Evolutionary conservation across 2,329 filamentous ascomycete genomes (phyloP), one percentile per base, ranked within the genome.

Genomic region (Talaromyces sp.): DNA sequence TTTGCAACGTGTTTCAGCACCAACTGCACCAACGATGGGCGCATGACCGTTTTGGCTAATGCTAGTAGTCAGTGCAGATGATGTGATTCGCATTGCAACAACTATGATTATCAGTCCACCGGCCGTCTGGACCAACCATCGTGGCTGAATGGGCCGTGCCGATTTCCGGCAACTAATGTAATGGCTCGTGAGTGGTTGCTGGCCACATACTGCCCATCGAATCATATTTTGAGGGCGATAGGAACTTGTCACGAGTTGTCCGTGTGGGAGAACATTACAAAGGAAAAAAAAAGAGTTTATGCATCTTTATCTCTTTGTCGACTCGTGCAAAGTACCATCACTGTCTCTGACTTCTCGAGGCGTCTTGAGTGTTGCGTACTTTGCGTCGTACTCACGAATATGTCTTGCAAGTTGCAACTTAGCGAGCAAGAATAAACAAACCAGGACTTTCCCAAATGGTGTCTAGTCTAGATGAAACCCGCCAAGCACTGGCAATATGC

Each of bases 1-100:
- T 18, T 50, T 50, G 25, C 25, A 50, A 50, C 46, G 46, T 50
- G 46, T 31, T 48, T n/a, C 5, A 23, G 40, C n/a, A 18, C 14
- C 25, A n/a, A 12, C 8, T n/a, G 25, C 46, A 50, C 55, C 37
- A 40, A 16, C 21, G 39, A 58, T 58, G 56, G 40, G 56, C 56
- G 56, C 56, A 46, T 58, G 56, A 58, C 56, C 42, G 56, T 58
- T 58, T 28, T 18, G 28, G 3, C 55, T 23, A 33, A 35, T 12
- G 12, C 33, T n/a, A n/a, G n/a, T 46, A 14, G 4, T 23, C 3
- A 35, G 16, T 7, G 12, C 48, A 35, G 14, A 54, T 54, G 48
- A 54, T 35, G 28, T 54, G 50, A 54, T 37, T 54, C 28, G 48
- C 28, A 52, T 28, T 33, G 42, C 11, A 44, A 44, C 14, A 21